Evolutionary conservation across 306 rosid genomes (phyloP).

Genomic region (Prosopis cineraria): DNA sequence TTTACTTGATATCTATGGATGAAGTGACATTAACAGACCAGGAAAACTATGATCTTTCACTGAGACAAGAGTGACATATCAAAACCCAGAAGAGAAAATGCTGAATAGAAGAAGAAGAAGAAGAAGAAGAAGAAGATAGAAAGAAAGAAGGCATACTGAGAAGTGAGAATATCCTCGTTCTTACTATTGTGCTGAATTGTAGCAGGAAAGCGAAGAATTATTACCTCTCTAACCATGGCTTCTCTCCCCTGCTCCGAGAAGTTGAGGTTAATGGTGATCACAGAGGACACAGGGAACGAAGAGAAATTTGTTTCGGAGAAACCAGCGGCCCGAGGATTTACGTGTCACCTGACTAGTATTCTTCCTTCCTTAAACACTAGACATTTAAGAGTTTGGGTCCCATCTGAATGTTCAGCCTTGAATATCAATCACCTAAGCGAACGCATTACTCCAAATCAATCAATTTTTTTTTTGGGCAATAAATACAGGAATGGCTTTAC

Average conservation of each 20-base stretch:
- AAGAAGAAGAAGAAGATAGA: conserved; percentile 24
- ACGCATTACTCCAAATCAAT: not conserved
- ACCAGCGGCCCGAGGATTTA: conserved; percentile 38
- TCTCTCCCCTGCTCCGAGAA: conserved; percentile 32
- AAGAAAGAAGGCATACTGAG: conserved; percentile 25
- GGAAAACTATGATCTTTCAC: conserved; percentile 27
- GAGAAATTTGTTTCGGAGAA: conserved; percentile 31
- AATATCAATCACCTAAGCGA: conserved; percentile 27
- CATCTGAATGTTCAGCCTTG: conserved; percentile 41
- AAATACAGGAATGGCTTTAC: conserved; percentile 21
- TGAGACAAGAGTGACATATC: conserved; percentile 22
- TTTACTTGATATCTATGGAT: conserved; percentile 19
- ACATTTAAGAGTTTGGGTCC: conserved; percentile 58
- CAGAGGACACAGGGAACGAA: conserved; percentile 28
- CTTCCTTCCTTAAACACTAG: conserved; percentile 50
- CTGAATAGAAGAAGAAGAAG: conserved; percentile 29
- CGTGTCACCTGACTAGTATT: conserved; percentile 43
- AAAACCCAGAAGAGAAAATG: conserved; percentile 25
- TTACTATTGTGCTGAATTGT: conserved; percentile 19
- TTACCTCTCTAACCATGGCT: conserved; percentile 67
- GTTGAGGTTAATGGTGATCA: conserved; percentile 46
- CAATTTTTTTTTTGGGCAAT: not conserved
- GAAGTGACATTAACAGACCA: conserved; percentile 22
- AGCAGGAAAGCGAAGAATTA: conserved; percentile 19
- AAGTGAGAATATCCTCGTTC: not conserved